A percentile compares a stretch with the other conserved stretches of the same genome.
phyloP scores from a whole-genome alignment of 164 flowering plant genomes.

The Chimonanthus salicifolius region DNA sequence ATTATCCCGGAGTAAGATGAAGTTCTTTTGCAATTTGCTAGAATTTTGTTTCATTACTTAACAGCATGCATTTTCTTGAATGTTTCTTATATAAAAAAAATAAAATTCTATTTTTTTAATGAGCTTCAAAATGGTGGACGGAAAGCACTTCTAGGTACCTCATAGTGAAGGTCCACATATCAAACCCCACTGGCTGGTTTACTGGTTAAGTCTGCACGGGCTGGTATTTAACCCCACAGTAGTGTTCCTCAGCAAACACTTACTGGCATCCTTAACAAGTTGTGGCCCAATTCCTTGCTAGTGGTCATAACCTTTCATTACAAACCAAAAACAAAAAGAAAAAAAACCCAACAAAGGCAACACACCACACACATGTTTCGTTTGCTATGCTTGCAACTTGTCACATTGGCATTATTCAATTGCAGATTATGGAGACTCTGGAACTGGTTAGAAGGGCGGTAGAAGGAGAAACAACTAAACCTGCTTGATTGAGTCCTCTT shows the following conservation, averaged over 20 bases:
- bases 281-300: background rate
- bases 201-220: background rate
- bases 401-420: background rate
- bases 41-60: background rate
- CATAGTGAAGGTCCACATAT: background rate
- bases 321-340: background rate
- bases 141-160: background rate
- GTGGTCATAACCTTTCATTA: background rate
- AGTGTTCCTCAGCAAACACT: background rate
- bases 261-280: too few relatives aligned
- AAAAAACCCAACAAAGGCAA: background rate
- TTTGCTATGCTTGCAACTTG: background rate
- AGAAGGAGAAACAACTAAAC: conserved; percentile 34
- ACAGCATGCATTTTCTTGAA: background rate
- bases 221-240: background rate
- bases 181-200: too few relatives aligned
- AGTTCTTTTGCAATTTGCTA: background rate
- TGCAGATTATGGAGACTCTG: conserved; percentile 70
- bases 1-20: conserved; percentile 89
- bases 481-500: background rate
- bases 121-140: background rate
- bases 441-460: conserved; percentile 69
- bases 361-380: background rate
- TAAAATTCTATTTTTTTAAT: background rate
- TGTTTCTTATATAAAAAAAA: background rate